A percentile compares a stretch with the other conserved stretches of the same genome.
phyloP scores from a whole-genome alignment of 805 yeast species.

The Candida maesae region DNA sequence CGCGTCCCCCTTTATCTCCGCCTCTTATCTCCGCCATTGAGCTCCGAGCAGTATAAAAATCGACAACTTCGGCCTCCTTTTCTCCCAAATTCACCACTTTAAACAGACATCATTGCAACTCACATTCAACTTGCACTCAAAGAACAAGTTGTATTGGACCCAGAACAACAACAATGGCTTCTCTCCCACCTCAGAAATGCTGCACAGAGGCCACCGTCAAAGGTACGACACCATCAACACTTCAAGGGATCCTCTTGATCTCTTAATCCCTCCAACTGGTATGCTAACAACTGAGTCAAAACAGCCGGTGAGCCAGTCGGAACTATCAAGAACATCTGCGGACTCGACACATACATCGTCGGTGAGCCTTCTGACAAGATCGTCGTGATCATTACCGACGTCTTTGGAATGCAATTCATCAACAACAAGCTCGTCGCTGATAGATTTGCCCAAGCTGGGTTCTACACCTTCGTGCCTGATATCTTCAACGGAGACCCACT shows the following conservation, averaged over 20 bases:
- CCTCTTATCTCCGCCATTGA: too few species aligned
- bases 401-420: slow-evolving; percentile 55
- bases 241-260: too few species aligned
- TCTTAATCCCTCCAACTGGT: neutral
- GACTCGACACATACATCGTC: slow-evolving; percentile 41
- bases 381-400: slow-evolving; percentile 63
- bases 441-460: slow-evolving; percentile 56
- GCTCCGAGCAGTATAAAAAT: too few species aligned
- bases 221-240: neutral
- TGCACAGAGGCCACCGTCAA: slow-evolving; percentile 18
- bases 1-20: too few species aligned
- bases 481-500: slow-evolving; percentile 49
- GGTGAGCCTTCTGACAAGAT: slow-evolving; percentile 43
- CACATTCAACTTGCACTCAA: too few species aligned
- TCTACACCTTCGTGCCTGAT: slow-evolving; percentile 70
- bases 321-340: slow-evolving; percentile 38
- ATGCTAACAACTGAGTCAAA: neutral
- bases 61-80: too few species aligned
- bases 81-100: too few species aligned
- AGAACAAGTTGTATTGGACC: too few species aligned
- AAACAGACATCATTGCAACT: too few species aligned
- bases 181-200: slow-evolving; percentile 39
- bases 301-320: neutral
- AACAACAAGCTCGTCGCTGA: slow-evolving; percentile 67
- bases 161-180: slow-evolving; percentile 33